Evolutionary conservation across 495 filamentous ascomycete genomes (phyloP), one percentile per base, ranked within the genome.

Genomic region (Clohesyomyces aquaticus): DNA sequence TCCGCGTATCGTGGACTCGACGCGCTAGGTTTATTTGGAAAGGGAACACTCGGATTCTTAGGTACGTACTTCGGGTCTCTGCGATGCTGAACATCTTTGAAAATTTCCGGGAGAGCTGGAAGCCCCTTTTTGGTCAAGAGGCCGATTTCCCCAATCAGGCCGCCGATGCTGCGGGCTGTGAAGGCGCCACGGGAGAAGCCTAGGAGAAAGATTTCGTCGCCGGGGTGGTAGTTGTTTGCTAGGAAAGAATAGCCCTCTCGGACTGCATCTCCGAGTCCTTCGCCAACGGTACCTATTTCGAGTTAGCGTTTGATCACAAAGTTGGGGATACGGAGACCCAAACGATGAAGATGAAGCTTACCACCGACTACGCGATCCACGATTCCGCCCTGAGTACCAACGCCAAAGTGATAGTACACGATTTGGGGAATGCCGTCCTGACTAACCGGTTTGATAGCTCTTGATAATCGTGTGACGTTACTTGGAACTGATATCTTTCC

Each of bases 151-250:
- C 75, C 77, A 48, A 91, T 83, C 72, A 90, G 75, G 9, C 83
- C 83, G 32, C 83, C 82, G 46, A 90, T 83, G 29, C 80, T 82
- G 55, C 88, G 79, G 1, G 85, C 87, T 0, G 87, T 90, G 66
- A 86, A 91, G n/a, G 87, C 87, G 9, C 88, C 87, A 2, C 88
- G 80, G 25, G 87, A 89, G 75, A 90, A 91, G 9, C 88, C 88
- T 23, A 89, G 62, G 23, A 91, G 77, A 55, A 89, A 78, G 45
- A 90, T 88, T 63, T 90, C 86, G 67, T 90, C 88, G 11, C 84
- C 82, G 21, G 82, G 80, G 27, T 80, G 74, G 63, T 85, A 89
- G 75, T 91, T 91, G 45, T 83, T 82, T 22, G 81, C 81, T 16
- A 90, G 71, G 66, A 88, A 90, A 4, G 81, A 78, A 70, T 91